A percentile compares a stretch with the other conserved stretches of the same genome.
phyloP scores from a whole-genome alignment of 495 filamentous ascomycete species.

The Xanthoparmelia taractica region DNA sequence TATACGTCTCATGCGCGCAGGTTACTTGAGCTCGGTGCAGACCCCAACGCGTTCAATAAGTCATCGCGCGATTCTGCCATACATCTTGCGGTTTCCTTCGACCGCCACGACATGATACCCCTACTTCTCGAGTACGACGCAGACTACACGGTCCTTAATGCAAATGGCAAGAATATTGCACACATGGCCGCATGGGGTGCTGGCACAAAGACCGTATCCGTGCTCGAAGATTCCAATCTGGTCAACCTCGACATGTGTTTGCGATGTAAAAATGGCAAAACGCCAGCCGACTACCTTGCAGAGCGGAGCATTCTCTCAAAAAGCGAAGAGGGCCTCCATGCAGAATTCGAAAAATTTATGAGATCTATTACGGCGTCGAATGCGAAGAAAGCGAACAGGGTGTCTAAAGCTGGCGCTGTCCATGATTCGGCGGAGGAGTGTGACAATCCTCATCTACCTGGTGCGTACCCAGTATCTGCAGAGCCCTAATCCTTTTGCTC shows the following conservation, averaged over 20 bases:
- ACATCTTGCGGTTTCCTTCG: slow-evolving; percentile 15
- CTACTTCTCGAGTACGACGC: slow-evolving; percentile 14
- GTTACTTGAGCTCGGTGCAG: slow-evolving; percentile 21
- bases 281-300: slow-evolving; percentile 12
- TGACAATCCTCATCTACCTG: too few relatives aligned
- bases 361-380: too few relatives aligned
- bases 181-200: slow-evolving; percentile 12
- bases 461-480: too few relatives aligned
- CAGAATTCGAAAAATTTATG: neutral
- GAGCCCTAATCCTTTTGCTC: too few relatives aligned
- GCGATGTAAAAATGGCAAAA: slow-evolving; percentile 14
- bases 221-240: slow-evolving; percentile 5
- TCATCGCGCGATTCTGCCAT: slow-evolving; percentile 14
- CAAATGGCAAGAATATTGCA: slow-evolving; percentile 10
- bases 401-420: too few relatives aligned
- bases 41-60: slow-evolving; percentile 15
- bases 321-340: slow-evolving; percentile 11
- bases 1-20: slow-evolving; percentile 7
- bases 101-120: slow-evolving; percentile 12
- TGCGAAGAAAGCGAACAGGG: too few relatives aligned
- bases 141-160: slow-evolving; percentile 10
- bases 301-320: neutral
- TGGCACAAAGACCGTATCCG: neutral
- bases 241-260: slow-evolving; percentile 8
- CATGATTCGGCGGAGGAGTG: too few relatives aligned